phyloP scores from a whole-genome alignment of 2,329 filamentous ascomycete species.

The Colletotrichum incanum region DNA sequence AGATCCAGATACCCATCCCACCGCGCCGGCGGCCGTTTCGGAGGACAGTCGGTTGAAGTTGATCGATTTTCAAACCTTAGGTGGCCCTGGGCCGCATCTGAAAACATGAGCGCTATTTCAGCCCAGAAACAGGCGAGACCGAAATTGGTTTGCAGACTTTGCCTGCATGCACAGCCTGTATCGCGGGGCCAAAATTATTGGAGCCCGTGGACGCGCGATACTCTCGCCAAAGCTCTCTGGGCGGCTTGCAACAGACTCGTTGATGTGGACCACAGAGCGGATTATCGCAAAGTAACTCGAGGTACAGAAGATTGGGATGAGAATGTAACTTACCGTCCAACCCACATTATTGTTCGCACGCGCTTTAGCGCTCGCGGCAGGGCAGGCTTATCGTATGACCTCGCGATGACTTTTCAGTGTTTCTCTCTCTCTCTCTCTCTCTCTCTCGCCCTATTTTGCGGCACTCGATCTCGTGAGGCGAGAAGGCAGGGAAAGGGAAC shows the following conservation, averaged over 20 bases:
- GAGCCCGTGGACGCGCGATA: conserved; percentile 26
- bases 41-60: conserved; percentile 16
- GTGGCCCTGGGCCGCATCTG: conserved; percentile 15
- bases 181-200: conserved; percentile 36
- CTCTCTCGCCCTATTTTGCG: not conserved
- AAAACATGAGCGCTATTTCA: not conserved
- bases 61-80: conserved; percentile 2
- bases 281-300: conserved; percentile 3
- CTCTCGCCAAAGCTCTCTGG: conserved; percentile 20
- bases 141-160: conserved; percentile 30
- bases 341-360: conserved; percentile 3
- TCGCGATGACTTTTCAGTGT: not conserved
- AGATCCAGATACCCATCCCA: conserved; percentile 20
- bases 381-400: not conserved
- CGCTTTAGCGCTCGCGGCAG: not conserved
- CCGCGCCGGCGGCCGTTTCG: conserved; percentile 17
- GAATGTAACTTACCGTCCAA: conserved; percentile 10
- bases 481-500: not conserved
- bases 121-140: conserved; percentile 30
- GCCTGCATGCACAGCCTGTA: conserved; percentile 40
- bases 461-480: not conserved
- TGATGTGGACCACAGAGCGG: conserved; percentile 20
- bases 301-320: conserved; percentile 10
- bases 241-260: conserved; percentile 19
- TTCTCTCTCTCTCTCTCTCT: not conserved